Evolutionary conservation across 768 basidiomycete species (phyloP).

Genomic region (Roridomyces roridus): DNA sequence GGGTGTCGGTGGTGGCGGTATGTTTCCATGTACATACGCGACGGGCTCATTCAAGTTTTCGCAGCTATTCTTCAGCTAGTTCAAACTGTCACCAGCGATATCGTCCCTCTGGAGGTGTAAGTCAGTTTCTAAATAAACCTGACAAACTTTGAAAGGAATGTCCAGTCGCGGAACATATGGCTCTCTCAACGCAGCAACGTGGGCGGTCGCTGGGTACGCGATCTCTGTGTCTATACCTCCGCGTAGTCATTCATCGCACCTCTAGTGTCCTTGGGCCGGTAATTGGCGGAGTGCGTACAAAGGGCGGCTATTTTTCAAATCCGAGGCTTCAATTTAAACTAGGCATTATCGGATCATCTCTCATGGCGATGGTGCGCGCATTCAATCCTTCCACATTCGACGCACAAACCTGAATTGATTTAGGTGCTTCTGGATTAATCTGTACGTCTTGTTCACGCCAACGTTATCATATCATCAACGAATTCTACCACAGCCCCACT

Average conservation of each 20-base stretch:
- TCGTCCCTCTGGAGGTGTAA: slow-evolving; percentile 79
- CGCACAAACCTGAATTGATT: not conserved
- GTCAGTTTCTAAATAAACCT: slow-evolving; percentile 21
- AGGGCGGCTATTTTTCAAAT: not conserved
- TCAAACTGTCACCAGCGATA: slow-evolving; percentile 81
- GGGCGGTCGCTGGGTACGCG: slow-evolving; percentile 64
- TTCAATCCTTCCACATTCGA: not conserved
- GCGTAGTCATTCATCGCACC: not conserved
- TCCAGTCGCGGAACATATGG: slow-evolving; percentile 77
- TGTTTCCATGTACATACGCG: no score
- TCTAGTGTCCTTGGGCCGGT: slow-evolving; percentile 84
- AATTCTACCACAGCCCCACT: slow-evolving; percentile 76
- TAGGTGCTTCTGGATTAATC: slow-evolving; percentile 80
- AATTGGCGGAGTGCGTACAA: slow-evolving; percentile 69
- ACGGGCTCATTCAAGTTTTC: no score
- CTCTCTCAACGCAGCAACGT: slow-evolving; percentile 76
- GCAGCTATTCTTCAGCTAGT: slow-evolving; percentile 38
- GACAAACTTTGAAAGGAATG: not conserved
- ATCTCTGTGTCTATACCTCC: no score
- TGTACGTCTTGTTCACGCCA: no score
- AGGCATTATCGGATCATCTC: slow-evolving; percentile 78
- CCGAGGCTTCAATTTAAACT: not conserved
- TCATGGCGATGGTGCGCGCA: slow-evolving; percentile 75
- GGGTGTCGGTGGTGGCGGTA: slow-evolving; percentile 78
- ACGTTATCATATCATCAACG: no score